Base-by-base conservation (phyloP, 345 rosid genomes). In the Euphorbia pulcherrima region DNA sequence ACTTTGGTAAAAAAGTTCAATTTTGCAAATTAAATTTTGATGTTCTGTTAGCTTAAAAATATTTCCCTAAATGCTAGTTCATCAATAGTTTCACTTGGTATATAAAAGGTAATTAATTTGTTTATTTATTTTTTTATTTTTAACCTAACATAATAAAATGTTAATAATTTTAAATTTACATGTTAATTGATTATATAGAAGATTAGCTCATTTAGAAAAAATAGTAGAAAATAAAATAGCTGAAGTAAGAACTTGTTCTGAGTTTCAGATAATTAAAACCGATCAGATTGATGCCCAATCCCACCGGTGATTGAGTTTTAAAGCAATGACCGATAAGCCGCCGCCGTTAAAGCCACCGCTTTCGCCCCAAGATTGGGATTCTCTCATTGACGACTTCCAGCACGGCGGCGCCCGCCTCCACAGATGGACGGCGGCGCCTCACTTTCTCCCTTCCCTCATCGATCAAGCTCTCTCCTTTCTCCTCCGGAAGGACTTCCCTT, bases 341-440 rank as follows among this genome's bases (percentile, higher is more conserved):
- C 61, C 69, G 47, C 64, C 69, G 30, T 35, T 28, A 18, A 74
- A 68, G 51, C 28, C 68, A 75, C 82, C 83, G 55, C 81, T 83
- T 67, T 72, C 87, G 12, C 64, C 84, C 52, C 96, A 85, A 39
- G 97, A 91, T 11, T 94, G 99, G 99, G 96, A 94, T 56, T 62
- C 72, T 46, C 81, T 91, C 8, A 83, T 91, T 74, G 91, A 85
- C 12, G 95, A 89, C 61, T 89, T 91, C 85, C 95, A 85, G 69
- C 65, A 81, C 64, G 84, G 90, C 69, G 90, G 88, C 52, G 64
- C 74, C 30, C 90, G 83, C 60, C 81, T 79, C 75, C 72, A 81
- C 18, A 72, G 77, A 81, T 88, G 92, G 90, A 76, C 76, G 26
- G 46, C 79, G 23, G 40, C 84, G 24, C 72, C 73, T 28, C 78